Conservation (phyloP, 768 basidiomycete species). For the Boletus coccyginus region DNA sequence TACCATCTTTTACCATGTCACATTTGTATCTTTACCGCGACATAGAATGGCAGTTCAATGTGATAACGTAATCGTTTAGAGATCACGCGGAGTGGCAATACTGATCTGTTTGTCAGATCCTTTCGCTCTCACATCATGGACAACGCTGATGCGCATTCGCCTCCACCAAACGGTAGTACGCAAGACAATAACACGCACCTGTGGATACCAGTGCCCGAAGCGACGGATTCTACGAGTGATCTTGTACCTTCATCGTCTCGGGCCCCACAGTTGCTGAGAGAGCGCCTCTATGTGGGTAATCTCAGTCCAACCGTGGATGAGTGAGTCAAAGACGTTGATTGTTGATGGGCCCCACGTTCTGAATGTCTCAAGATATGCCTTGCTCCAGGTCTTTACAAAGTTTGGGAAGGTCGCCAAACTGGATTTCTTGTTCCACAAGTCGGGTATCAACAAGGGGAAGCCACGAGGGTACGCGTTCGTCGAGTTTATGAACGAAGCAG, state of each 20-base stretch:
- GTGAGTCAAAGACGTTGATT: constrained; percentile 40
- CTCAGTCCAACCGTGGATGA: constrained; percentile 85
- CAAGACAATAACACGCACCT: constrained; percentile 21
- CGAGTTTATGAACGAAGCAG: constrained; percentile 76
- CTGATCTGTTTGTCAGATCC: not conserved
- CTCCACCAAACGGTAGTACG: not conserved
- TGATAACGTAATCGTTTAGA: constrained; percentile 16
- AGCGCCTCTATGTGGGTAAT: constrained; percentile 89
- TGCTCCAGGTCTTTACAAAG: constrained; percentile 88
- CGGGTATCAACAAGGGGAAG: constrained; percentile 84
- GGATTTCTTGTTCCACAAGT: constrained; percentile 95
- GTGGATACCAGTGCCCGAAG: constrained; percentile 33
- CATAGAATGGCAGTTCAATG: too few species aligned
- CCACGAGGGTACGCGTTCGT: constrained; percentile 95
- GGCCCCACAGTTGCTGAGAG: constrained; percentile 43
- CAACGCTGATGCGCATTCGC: not conserved
- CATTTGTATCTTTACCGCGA: too few species aligned
- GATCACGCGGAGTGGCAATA: not conserved
- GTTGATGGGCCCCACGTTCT: constrained; percentile 1
- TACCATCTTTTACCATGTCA: too few species aligned
- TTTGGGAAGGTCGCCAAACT: constrained; percentile 91
- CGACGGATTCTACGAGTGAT: constrained; percentile 13
- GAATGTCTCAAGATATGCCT: constrained; percentile 59
- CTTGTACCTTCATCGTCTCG: constrained; percentile 25
- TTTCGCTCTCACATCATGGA: constrained; percentile 13